Evolutionary conservation across 306 rosid species (phyloP).

Genomic region (Trifolium subterraneum): DNA sequence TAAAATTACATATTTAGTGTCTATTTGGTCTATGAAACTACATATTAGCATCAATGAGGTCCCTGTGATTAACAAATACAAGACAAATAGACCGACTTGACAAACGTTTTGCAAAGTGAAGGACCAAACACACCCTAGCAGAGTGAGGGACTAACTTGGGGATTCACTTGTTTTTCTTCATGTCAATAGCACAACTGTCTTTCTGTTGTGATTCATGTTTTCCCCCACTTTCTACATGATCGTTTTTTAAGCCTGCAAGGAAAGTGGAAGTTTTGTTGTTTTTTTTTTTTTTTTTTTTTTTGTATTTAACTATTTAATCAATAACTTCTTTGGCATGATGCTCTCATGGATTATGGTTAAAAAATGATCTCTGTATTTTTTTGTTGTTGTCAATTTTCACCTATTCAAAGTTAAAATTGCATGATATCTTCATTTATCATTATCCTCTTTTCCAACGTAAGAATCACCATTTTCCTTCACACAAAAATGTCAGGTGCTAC

Average conservation of each 20-base stretch:
- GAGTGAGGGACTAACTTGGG: too few species aligned
- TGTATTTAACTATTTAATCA: slow-evolving; percentile 11
- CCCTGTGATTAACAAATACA: too few species aligned
- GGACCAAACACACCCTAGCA: too few species aligned
- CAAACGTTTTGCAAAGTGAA: too few species aligned
- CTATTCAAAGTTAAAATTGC: slow-evolving; percentile 19
- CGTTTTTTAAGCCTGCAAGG: not conserved
- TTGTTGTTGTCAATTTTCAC: slow-evolving; percentile 3
- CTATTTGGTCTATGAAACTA: too few species aligned
- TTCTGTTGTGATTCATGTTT: not conserved
- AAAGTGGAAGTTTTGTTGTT: not conserved
- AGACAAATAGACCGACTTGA: too few species aligned
- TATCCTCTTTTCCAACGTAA: not conserved
- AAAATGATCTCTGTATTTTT: not conserved
- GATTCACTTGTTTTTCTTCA: not conserved
- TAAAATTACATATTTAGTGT: too few species aligned
- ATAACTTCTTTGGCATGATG: slow-evolving; percentile 4
- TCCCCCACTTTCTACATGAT: not conserved
- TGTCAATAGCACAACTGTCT: not conserved
- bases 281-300: too few species aligned
- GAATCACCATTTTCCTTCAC: slow-evolving; percentile 22
- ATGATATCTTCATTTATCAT: slow-evolving; percentile 4
- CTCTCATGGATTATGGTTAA: not conserved
- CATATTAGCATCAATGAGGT: too few species aligned
- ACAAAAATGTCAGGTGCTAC: slow-evolving; percentile 67